These are phyloP conservation scores for Trichophyton benhamiae DNA, from an alignment of 2,329 filamentous ascomycete species.

Conservation along the genomic window DNA sequence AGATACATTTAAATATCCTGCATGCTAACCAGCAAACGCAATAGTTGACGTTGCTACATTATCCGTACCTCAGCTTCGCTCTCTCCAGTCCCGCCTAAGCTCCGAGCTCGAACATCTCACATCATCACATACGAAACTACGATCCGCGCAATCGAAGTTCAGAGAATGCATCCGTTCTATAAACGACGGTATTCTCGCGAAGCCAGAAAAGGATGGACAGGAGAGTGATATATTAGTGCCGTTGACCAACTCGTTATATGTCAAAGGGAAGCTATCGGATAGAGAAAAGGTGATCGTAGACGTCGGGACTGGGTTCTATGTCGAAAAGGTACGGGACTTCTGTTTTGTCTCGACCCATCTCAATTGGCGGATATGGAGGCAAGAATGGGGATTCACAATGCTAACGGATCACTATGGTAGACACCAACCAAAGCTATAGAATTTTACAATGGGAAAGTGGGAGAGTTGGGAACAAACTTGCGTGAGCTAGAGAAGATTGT, in stretches of 20 bases:
- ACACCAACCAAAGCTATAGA: constrained; percentile 48
- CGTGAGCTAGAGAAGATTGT: constrained; percentile 57
- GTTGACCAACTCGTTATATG: constrained; percentile 86
- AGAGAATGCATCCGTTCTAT: constrained; percentile 77
- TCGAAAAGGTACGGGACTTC: constrained; percentile 60
- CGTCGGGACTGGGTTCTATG: constrained; percentile 84
- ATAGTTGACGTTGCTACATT: constrained; percentile 62
- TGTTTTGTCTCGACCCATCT: not conserved
- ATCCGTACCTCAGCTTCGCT: constrained; percentile 69
- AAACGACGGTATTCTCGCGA: constrained; percentile 40
- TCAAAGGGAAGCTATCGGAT: constrained; percentile 66
- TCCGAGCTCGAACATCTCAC: constrained; percentile 93
- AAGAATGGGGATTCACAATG: not conserved
- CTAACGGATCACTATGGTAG: constrained; percentile 18
- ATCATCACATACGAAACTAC: constrained; percentile 76
- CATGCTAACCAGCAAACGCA: not conserved
- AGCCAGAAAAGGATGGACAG: constrained; percentile 19
- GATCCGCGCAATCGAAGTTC: constrained; percentile 83
- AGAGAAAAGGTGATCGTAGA: constrained; percentile 74
- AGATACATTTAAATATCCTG: not conserved
- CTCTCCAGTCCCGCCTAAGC: constrained; percentile 92
- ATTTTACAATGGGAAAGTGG: constrained; percentile 58
- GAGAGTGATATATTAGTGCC: constrained; percentile 64
- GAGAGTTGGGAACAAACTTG: constrained; percentile 52
- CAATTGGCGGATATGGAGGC: not conserved